Percentiles rank a stretch among this genome's conserved stretches.
phyloP scores from a whole-genome alignment of 495 filamentous ascomycete species.

The Daldinia bambusicola region DNA sequence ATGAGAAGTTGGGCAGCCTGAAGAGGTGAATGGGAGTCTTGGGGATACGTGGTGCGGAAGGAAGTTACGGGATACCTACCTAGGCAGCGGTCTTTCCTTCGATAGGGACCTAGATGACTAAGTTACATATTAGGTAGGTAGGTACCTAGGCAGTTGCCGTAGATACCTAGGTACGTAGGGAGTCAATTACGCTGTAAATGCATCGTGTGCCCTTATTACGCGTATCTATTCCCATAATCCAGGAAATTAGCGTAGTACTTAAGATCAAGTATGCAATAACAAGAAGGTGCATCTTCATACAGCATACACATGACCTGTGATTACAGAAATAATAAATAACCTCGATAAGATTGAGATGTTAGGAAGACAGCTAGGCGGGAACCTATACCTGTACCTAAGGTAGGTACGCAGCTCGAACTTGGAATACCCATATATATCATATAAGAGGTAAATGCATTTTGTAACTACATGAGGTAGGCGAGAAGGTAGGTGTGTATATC shows the following conservation, averaged over 20 bases:
- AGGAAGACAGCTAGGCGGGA: neutral
- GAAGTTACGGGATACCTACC: neutral
- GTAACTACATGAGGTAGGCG: neutral
- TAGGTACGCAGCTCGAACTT: neutral
- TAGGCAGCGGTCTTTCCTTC: slow-evolving; percentile 1
- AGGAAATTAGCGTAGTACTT: neutral
- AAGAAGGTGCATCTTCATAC: neutral
- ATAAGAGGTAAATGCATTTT: neutral
- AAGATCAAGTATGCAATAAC: neutral
- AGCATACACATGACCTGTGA: neutral
- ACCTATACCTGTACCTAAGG: neutral
- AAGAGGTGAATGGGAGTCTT: neutral
- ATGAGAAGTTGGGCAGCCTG: neutral
- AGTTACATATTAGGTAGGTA: no score
- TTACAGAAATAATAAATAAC: neutral
- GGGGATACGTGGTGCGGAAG: neutral
- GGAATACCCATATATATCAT: neutral
- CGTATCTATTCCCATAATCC: neutral
- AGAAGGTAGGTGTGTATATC: slow-evolving; percentile 3
- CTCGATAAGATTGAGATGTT: neutral
- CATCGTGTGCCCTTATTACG: neutral
- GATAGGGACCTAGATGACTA: neutral
- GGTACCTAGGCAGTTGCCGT: no score
- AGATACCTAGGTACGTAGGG: no score
- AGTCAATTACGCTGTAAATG: neutral